A percentile compares a stretch with the other conserved stretches of the same genome.
phyloP scores from a whole-genome alignment of 768 basidiomycete genomes.

The Boletus rufocinnamomeus region DNA sequence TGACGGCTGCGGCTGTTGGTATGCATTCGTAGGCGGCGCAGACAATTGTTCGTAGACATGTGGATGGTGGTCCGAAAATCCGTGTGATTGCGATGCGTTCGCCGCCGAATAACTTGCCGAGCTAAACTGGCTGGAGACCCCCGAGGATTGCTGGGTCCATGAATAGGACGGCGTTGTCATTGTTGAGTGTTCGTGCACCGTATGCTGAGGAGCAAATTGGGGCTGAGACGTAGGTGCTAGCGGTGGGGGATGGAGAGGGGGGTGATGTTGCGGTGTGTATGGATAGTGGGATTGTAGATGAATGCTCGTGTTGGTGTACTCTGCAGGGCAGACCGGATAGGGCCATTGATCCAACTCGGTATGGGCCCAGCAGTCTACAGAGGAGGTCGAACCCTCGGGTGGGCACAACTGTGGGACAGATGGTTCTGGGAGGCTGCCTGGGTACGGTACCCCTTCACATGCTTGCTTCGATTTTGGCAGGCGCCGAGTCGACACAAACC shows the following conservation, averaged over 20 bases:
- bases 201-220: constrained; percentile 12
- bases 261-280: constrained; percentile 25
- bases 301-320: constrained; percentile 8
- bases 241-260: constrained; percentile 13
- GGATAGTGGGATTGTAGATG: constrained; percentile 28
- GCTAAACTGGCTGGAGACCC: constrained; percentile 6
- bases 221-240: constrained; percentile 5
- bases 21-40: not conserved
- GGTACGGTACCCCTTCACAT: not conserved
- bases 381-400: constrained; percentile 15
- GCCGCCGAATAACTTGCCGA: constrained; percentile 15
- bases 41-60: constrained; percentile 20
- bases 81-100: constrained; percentile 10
- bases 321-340: constrained; percentile 5
- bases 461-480: constrained; percentile 23
- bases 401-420: constrained; percentile 16
- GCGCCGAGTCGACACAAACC: constrained; percentile 55
- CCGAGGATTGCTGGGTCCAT: constrained; percentile 18
- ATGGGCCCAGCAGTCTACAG: constrained; percentile 19
- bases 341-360: constrained; percentile 19
- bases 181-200: constrained; percentile 22
- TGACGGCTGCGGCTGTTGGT: constrained; percentile 7
- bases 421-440: constrained; percentile 1
- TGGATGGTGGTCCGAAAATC: constrained; percentile 17
- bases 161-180: constrained; percentile 14